Conservation (phyloP, 495 filamentous ascomycete genomes). For the Pyrenula aspistea region DNA sequence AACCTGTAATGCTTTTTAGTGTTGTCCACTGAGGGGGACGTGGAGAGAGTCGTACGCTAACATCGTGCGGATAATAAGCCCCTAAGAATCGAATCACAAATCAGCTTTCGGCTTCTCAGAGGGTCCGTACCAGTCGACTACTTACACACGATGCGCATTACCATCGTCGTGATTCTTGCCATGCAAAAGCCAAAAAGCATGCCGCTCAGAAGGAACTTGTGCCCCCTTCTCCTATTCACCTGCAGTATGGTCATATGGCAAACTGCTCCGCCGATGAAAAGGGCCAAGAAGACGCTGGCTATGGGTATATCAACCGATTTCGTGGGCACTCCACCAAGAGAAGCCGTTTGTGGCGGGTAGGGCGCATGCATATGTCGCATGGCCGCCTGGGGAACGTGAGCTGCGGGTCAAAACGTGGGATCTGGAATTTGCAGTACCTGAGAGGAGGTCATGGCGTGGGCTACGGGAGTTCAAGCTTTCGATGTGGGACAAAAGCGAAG, state of each 20-base stretch:
- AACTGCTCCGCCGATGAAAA: slow-evolving; percentile 48
- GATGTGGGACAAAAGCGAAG: background rate
- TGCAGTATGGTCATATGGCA: slow-evolving; percentile 56
- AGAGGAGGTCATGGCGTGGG: background rate
- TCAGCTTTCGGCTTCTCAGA: background rate
- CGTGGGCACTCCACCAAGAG: slow-evolving; percentile 47
- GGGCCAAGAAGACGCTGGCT: slow-evolving; percentile 45
- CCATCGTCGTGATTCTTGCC: slow-evolving; percentile 51
- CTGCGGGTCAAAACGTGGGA: background rate
- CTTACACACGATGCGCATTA: slow-evolving; percentile 50
- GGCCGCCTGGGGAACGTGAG: background rate
- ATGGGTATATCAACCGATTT: slow-evolving; percentile 49
- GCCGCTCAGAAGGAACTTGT: slow-evolving; percentile 61
- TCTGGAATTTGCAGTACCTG: background rate
- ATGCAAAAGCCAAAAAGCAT: slow-evolving; percentile 72
- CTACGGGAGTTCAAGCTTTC: background rate
- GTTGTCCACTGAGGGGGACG: slow-evolving; percentile 27
- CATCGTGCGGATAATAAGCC: slow-evolving; percentile 16
- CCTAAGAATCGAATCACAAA: no score
- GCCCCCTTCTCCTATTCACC: slow-evolving; percentile 39
- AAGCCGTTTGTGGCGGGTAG: slow-evolving; percentile 33
- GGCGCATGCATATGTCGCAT: slow-evolving; percentile 7
- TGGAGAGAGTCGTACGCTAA: slow-evolving; percentile 2
- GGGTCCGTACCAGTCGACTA: no score
- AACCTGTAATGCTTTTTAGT: slow-evolving; percentile 34